phyloP scores from a whole-genome alignment of 352 stramenopile genomes.

The Globisporangium abappressorium region DNA sequence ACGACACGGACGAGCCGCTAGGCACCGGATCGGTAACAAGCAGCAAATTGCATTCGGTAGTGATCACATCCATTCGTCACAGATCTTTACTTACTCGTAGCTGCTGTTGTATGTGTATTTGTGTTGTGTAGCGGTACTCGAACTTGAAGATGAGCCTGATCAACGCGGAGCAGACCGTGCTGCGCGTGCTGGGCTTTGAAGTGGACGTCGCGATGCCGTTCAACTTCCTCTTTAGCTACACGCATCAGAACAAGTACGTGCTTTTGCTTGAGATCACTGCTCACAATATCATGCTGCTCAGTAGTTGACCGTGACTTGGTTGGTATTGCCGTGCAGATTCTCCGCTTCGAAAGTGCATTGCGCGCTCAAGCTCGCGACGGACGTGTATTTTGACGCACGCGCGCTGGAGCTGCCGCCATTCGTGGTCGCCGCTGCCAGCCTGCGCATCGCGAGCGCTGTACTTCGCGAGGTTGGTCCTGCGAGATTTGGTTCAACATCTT shows the following conservation, averaged over 20 bases:
- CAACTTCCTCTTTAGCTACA: slow-evolving; percentile 35
- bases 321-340: slow-evolving; percentile 17
- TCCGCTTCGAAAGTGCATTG: slow-evolving; percentile 28
- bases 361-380: slow-evolving; percentile 36
- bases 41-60: slow-evolving; percentile 9
- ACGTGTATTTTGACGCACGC: slow-evolving; percentile 28
- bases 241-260: slow-evolving; percentile 23
- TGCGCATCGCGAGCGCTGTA: slow-evolving; percentile 26
- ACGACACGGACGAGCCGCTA: slow-evolving; percentile 26
- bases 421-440: slow-evolving; percentile 27
- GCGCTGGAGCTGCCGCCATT: slow-evolving; percentile 26
- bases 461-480: slow-evolving; percentile 16
- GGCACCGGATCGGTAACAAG: slow-evolving; percentile 27
- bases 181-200: slow-evolving; percentile 46
- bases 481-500: background rate
- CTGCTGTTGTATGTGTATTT: slow-evolving; percentile 2
- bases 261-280: background rate
- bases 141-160: slow-evolving; percentile 46
- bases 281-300: background rate
- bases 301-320: background rate
- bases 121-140: slow-evolving; percentile 26
- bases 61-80: background rate
- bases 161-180: slow-evolving; percentile 50
- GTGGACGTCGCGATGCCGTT: slow-evolving; percentile 40
- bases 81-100: no score